phyloP scores from a whole-genome alignment of 306 rosid genomes.

The Cicer chorassanicum region DNA sequence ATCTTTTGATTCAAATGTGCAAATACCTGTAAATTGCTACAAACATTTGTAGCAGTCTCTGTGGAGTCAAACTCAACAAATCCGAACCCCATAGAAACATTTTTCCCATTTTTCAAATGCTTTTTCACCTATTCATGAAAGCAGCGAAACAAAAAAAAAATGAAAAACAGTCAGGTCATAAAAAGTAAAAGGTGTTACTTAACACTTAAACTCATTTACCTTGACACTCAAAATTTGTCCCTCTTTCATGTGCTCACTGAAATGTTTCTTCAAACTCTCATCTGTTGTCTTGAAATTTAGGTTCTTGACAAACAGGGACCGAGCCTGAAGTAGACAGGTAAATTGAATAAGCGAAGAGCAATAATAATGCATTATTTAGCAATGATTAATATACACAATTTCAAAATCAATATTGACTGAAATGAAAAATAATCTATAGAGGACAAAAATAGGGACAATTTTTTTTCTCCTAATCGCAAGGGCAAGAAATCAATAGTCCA shows the following conservation, averaged over 20 bases:
- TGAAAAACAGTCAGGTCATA: conserved; percentile 14
- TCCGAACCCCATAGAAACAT: conserved; percentile 93
- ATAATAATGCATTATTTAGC: conserved; percentile 23
- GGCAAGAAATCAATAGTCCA: conserved; percentile 8
- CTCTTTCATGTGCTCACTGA: conserved; percentile 67
- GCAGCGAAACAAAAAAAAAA: conserved; percentile 33
- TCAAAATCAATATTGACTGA: conserved; percentile 21
- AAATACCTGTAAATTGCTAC: conserved; percentile 76
- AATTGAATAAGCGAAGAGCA: conserved; percentile 24
- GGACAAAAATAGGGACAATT: background rate
- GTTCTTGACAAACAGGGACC: conserved; percentile 93
- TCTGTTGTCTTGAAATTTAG: conserved; percentile 84
- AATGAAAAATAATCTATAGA: background rate
- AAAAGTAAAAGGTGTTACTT: conserved; percentile 1
- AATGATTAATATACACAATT: background rate
- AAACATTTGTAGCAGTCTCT: conserved; percentile 73
- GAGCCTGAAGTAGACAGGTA: conserved; percentile 61
- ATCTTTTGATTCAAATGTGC: conserved; percentile 30
- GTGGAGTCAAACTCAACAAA: conserved; percentile 78
- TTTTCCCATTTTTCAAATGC: conserved; percentile 84
- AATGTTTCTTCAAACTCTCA: conserved; percentile 70
- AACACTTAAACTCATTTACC: conserved; percentile 58
- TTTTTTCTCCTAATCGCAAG: background rate
- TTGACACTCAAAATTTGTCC: conserved; percentile 76
- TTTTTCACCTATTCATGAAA: conserved; percentile 68